phyloP scores from a whole-genome alignment of 805 yeast genomes.

The Candida qinlingensis region DNA sequence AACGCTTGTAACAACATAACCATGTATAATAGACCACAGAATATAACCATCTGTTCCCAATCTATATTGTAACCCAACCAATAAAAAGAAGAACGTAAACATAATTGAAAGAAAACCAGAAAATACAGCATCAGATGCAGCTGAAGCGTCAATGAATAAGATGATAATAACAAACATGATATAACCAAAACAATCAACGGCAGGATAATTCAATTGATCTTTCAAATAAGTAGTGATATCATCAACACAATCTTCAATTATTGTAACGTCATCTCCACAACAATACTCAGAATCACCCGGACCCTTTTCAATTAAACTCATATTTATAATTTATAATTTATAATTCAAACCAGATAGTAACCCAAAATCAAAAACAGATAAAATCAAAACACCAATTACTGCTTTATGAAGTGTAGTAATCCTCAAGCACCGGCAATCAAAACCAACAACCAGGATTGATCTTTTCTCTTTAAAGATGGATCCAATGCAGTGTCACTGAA shows the following conservation, averaged over 20 bases:
- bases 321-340: neutral
- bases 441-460: constrained; percentile 24
- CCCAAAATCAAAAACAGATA: neutral
- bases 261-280: neutral
- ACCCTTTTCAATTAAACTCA: neutral
- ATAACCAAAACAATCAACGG: neutral
- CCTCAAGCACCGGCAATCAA: constrained; percentile 19
- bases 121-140: neutral
- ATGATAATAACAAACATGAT: neutral
- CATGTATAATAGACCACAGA: constrained; percentile 1
- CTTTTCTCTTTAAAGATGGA: constrained; percentile 10
- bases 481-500: too few species aligned
- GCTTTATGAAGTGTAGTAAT: neutral
- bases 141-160: neutral
- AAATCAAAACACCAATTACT: neutral
- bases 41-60: neutral
- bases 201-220: constrained; percentile 1
- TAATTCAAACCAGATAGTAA: neutral
- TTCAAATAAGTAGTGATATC: neutral
- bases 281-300: neutral
- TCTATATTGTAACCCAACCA: neutral
- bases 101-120: constrained; percentile 4
- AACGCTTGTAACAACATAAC: neutral
- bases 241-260: neutral
- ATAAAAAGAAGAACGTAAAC: constrained; percentile 3